Base-by-base conservation (phyloP, 2,329 filamentous ascomycete species). In the Penicillium paneum region DNA sequence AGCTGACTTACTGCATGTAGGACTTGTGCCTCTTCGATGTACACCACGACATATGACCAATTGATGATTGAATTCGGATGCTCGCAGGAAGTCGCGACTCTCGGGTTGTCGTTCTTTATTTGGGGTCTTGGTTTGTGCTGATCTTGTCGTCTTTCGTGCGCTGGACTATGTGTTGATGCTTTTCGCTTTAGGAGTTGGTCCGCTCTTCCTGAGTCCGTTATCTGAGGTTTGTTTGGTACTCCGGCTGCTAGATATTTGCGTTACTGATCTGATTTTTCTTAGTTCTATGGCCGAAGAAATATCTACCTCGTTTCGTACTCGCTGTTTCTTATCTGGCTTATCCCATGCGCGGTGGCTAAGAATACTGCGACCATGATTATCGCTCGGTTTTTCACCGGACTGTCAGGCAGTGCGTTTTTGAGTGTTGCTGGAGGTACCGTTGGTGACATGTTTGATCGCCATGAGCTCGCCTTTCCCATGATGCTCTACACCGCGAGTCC, bases 1-100 rank as follows among this genome's bases (percentile, higher is more conserved):
- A 35, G 36, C 44, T 56, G 19, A 56, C 39, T 6, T 13, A 26
- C 26, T 40, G 28, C 13, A 21, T 31, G 13, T 64, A 91, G 88
- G 50, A 96, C 91, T 8, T 91, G 87, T 68, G 84, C 89, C 1
- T 92, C 88, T 44, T 94, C 91, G n/a, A 85, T 96, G 64, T 96
- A 97, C 73, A 93, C 91, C 0, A 84, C 84, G 12, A 94, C 89
- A 0, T 97, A 96, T 71, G 69, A 66, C 17, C 88, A 94, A 71
- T 84, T 96, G 73, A 84, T 87, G 58, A 75, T 78, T 26, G 89
- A 95, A 55, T 95, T 96, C 64, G 75, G 83, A 60, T 82, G 83
- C 64, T 88, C 88, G 0, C 81, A 83, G 52, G 78, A 90, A 46
- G 81, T 95, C 24, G 90, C 88, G 12, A 91, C 90, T 3, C 72